Evolutionary conservation across 2,329 filamentous ascomycete genomes (phyloP).

Genomic region (Ceratocystis eucalypticola): DNA sequence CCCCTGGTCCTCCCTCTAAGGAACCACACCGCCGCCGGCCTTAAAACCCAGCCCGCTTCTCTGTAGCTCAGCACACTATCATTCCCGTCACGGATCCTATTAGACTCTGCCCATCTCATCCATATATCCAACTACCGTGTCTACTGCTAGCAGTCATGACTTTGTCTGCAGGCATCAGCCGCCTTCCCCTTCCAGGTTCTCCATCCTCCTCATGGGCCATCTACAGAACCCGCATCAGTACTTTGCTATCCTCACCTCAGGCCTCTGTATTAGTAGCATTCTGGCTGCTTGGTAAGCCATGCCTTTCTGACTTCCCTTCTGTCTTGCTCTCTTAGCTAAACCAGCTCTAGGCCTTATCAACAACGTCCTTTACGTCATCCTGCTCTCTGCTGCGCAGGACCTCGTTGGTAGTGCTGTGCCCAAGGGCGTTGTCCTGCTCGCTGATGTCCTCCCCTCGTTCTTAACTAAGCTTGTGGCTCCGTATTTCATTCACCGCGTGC

Average conservation of each 20-base stretch:
- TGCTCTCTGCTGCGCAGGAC: conserved; percentile 87
- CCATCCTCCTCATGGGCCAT: conserved; percentile 57
- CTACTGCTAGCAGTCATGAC: background rate
- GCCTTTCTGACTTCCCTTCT: too few species aligned
- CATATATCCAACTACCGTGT: background rate
- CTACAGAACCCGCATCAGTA: conserved; percentile 51
- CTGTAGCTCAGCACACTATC: background rate
- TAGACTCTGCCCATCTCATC: background rate
- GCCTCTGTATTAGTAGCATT: conserved; percentile 65
- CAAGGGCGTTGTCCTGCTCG: conserved; percentile 84
- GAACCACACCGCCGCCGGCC: background rate
- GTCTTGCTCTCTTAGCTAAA: conserved; percentile 16
- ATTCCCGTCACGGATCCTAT: background rate
- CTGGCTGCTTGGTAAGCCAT: conserved; percentile 70
- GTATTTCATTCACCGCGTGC: conserved; percentile 82
- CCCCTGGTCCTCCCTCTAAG: background rate
- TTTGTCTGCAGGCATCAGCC: conserved; percentile 21
- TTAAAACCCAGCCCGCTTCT: background rate
- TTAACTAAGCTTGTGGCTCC: conserved; percentile 76
- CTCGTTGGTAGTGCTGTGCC: conserved; percentile 74
- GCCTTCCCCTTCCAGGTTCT: conserved; percentile 45
- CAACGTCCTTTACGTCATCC: conserved; percentile 95
- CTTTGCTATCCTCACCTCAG: conserved; percentile 54
- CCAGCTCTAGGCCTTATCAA: conserved; percentile 48
- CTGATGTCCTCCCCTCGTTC: conserved; percentile 84